Conservation (phyloP, 441 rosid genomes). For the Pelargonium citronellum region DNA sequence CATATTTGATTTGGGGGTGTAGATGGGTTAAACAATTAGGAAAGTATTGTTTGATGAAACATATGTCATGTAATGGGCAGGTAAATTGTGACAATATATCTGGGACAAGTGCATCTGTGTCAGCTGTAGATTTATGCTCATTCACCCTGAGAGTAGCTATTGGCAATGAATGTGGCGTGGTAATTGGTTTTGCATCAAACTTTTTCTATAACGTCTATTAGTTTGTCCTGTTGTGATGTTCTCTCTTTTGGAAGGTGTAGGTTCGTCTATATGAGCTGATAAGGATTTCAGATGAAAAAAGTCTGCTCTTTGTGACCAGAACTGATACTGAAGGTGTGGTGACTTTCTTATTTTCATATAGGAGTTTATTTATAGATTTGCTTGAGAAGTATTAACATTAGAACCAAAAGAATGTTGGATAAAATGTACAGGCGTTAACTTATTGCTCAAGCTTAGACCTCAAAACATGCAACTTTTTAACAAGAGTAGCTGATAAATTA, state of each 20-base stretch:
- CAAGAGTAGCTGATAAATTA: too few relatives aligned
- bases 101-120: slow-evolving; percentile 44
- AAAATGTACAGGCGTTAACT: background rate
- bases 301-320: slow-evolving; percentile 53
- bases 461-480: background rate
- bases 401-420: background rate
- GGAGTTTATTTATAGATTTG: background rate
- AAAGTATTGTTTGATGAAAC: slow-evolving; percentile 19
- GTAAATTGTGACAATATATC: slow-evolving; percentile 31
- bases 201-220: background rate
- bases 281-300: slow-evolving; percentile 36
- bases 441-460: background rate
- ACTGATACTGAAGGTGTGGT: slow-evolving; percentile 56
- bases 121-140: slow-evolving; percentile 65
- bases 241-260: slow-evolving; percentile 36
- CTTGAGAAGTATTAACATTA: background rate
- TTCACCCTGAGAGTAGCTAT: slow-evolving; percentile 52
- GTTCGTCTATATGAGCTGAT: slow-evolving; percentile 50
- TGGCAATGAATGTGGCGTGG: slow-evolving; percentile 75
- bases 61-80: slow-evolving; percentile 37
- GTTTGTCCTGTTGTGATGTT: slow-evolving; percentile 23
- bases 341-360: background rate
- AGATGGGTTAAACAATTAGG: background rate
- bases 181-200: slow-evolving; percentile 36
- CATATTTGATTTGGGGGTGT: background rate